Conservation (phyloP, 2,329 filamentous ascomycete genomes). For the Alternaria gansuensis region DNA sequence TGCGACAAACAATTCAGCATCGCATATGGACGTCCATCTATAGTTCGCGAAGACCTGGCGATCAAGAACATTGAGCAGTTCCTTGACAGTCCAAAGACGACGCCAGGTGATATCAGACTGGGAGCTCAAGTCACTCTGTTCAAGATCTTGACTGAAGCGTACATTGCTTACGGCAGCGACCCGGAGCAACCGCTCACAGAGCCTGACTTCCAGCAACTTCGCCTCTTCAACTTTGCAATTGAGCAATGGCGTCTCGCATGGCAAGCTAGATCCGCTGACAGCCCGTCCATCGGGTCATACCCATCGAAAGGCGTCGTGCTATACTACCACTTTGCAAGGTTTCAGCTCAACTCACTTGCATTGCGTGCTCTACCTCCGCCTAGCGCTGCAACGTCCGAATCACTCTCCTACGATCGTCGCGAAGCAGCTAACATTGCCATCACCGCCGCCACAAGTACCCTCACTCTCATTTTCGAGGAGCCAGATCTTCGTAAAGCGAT, state of each 20-base stretch:
- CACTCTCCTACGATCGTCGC: conserved; percentile 56
- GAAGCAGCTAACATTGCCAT: conserved; percentile 55
- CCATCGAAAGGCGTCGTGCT: conserved; percentile 62
- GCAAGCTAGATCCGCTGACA: conserved; percentile 47
- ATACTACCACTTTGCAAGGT: conserved; percentile 65
- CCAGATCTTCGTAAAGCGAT: conserved; percentile 56
- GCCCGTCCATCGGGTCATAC: conserved; percentile 42
- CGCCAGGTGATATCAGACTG: conserved; percentile 43
- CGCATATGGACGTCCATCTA: conserved; percentile 54
- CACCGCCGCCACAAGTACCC: conserved; percentile 58
- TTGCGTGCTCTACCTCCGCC: conserved; percentile 54
- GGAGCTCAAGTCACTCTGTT: conserved; percentile 46
- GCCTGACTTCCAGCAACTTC: conserved; percentile 51
- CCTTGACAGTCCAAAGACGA: conserved; percentile 40
- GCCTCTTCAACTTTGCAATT: conserved; percentile 56
- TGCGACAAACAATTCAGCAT: conserved; percentile 55
- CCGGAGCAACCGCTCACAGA: conserved; percentile 51
- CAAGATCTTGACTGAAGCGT: conserved; percentile 48
- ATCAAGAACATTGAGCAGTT: conserved; percentile 51
- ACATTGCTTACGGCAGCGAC: conserved; percentile 46
- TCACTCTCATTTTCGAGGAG: conserved; percentile 59
- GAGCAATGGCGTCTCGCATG: conserved; percentile 55
- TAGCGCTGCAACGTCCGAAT: conserved; percentile 57
- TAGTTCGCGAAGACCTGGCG: conserved; percentile 52
- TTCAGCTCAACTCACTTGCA: conserved; percentile 62